These are phyloP conservation scores for Alopecurus myosuroides DNA, from an alignment of 176 grass and related monocot species.

Conservation along the genomic window DNA sequence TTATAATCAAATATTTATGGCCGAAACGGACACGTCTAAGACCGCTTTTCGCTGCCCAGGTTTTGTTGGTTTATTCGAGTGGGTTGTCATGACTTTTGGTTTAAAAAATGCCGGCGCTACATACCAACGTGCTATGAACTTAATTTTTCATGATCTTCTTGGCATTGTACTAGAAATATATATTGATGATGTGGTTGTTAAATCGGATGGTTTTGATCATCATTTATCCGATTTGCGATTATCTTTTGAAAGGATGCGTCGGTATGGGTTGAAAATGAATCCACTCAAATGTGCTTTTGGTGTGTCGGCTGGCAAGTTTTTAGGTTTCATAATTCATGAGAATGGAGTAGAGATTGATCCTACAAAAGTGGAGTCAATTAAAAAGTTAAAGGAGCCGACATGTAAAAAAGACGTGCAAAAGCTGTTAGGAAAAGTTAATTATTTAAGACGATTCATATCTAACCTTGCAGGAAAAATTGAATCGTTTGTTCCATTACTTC, in stretches of 20 bases:
- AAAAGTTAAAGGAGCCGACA: not conserved
- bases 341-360: constrained; percentile 1
- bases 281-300: not conserved
- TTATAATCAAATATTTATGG: constrained; percentile 12
- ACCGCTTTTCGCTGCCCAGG: not conserved
- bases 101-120: not conserved
- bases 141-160: not conserved
- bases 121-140: constrained; percentile 1
- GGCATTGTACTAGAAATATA: not conserved
- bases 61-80: not conserved
- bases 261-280: constrained; percentile 9
- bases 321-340: constrained; percentile 3
- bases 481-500: not conserved
- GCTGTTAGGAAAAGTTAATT: not conserved
- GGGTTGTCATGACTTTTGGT: not conserved
- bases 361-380: not conserved
- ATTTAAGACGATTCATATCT: constrained; percentile 25
- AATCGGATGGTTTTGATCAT: not conserved
- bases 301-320: not conserved
- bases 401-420: not conserved
- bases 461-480: constrained; percentile 1
- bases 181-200: not conserved
- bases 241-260: not conserved
- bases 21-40: not conserved
- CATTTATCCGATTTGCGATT: not conserved